Evolutionary conservation across 495 filamentous ascomycete genomes (phyloP).

Genomic region (Rusavskia elegans): DNA sequence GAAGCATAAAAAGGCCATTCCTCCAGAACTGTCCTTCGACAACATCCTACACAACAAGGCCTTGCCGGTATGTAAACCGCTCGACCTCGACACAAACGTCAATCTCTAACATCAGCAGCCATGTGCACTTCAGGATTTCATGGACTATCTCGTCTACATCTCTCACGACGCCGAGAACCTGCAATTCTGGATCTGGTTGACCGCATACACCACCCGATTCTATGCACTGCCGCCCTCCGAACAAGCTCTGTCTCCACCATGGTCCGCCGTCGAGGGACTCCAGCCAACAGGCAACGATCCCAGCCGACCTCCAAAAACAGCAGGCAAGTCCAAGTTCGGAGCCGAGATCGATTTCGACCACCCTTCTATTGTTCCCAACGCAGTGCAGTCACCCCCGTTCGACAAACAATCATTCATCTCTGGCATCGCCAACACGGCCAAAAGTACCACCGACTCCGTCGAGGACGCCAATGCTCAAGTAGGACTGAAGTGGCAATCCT

Average conservation of each 20-base stretch:
- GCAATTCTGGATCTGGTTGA: conserved; percentile 38
- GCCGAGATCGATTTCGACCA: conserved; percentile 8
- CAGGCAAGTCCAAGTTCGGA: not conserved
- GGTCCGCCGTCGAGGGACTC: conserved; percentile 7
- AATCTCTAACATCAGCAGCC: conserved; percentile 13
- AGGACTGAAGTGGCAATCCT: conserved; percentile 11
- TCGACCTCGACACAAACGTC: conserved; percentile 6
- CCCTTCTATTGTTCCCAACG: conserved; percentile 1
- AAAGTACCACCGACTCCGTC: conserved; percentile 3
- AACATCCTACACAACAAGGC: conserved; percentile 26
- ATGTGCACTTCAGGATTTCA: conserved; percentile 30
- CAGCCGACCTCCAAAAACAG: conserved; percentile 1
- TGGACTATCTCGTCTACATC: conserved; percentile 32
- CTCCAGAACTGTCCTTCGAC: conserved; percentile 27
- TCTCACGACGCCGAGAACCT: conserved; percentile 31
- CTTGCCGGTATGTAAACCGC: conserved; percentile 9
- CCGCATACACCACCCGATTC: conserved; percentile 28
- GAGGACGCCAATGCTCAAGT: conserved; percentile 7
- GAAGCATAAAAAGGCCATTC: conserved; percentile 18
- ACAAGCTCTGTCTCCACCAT: conserved; percentile 17
- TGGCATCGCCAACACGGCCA: conserved; percentile 2
- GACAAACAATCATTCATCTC: conserved; percentile 12
- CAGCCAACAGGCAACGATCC: conserved; percentile 3
- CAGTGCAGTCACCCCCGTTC: not conserved
- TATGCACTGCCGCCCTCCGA: conserved; percentile 9